Base-by-base conservation (phyloP, 192 early-diverging fungal genomes). In the Coemansia sp. region DNA sequence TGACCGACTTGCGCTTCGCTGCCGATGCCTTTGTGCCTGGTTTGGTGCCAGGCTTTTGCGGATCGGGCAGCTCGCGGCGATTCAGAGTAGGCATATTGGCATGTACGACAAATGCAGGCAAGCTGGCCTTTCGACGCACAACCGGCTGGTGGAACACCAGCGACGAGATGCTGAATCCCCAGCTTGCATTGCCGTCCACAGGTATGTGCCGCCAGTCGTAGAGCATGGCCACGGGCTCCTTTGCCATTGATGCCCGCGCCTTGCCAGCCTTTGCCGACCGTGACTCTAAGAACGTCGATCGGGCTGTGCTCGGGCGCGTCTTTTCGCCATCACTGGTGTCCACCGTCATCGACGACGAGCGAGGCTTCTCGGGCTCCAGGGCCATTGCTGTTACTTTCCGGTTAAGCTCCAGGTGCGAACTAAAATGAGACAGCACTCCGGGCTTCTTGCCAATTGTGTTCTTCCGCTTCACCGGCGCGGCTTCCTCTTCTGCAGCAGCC, bases 81-180 rank as follows among this genome's bases (percentile, higher is more conserved):
- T 79, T 79, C 66, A 69, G 58, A 7, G 76, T 79, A 0, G 65
- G 70, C 48, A 63, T 61, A n/a, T 79, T 63, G 66, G 76, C 60
- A 44, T 72, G 59, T 10, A 79, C 66, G 11, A 79, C 76, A 46
- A 63, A 60, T 38, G 61, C 40, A 6, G 57, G 34, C 4, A 67
- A 54, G 12, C 42, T 63, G 1, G 68, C 38, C 66, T 79, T 68
- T 32, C 58, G 57, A 38, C 63, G 76, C 48, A 26, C 63, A 9
- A 63, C 35, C 18, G 76, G 70, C 56, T 69, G 53, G 43, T 58
- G 62, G 37, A 68, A 52, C 21, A 67, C 70, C 26, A 79, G 59
- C 24, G 65, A 60, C 56, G 76, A 79, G 37, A 79, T 68, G 21
- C 56, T 33, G 60, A 79, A 79, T 15, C 76, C 76, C 76, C 76